These are phyloP conservation scores for Kwoniella heveanensis DNA, from an alignment of 768 basidiomycete species.

Conservation along the genomic window DNA sequence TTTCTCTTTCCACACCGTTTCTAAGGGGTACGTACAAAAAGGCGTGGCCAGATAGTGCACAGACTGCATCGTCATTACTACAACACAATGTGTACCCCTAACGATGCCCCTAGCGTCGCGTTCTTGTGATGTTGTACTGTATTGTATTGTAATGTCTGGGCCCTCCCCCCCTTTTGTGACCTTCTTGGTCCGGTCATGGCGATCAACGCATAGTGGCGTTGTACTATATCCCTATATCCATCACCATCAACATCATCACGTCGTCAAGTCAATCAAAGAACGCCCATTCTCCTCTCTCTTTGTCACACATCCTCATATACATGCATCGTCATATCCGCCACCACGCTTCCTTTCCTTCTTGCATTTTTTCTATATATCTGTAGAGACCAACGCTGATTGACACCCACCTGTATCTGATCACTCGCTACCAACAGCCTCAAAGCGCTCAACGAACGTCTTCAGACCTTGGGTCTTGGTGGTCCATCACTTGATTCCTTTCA, in stretches of 20 bases:
- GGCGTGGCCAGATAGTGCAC: slow-evolving; percentile 1
- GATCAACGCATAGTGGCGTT: background rate
- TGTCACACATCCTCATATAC: background rate
- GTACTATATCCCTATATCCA: background rate
- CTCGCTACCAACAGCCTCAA: slow-evolving; percentile 7
- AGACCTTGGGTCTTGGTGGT: slow-evolving; percentile 22
- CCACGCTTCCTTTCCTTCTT: background rate
- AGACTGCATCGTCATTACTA: background rate
- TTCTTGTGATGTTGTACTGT: slow-evolving; percentile 3
- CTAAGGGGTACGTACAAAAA: slow-evolving; percentile 1
- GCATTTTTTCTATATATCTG: background rate
- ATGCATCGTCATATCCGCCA: slow-evolving; percentile 9
- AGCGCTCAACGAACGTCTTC: slow-evolving; percentile 29
- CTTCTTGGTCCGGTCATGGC: background rate
- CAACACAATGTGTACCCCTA: background rate
- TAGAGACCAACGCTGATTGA: background rate
- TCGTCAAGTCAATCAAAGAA: background rate
- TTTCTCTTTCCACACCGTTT: background rate
- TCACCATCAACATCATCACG: background rate
- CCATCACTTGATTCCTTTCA: slow-evolving; percentile 16
- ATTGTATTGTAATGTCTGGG: slow-evolving; percentile 10
- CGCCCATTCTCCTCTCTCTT: background rate
- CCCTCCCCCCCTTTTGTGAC: slow-evolving; percentile 2
- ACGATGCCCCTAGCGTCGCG: background rate
- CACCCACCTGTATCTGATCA: background rate